phyloP scores from a whole-genome alignment of 192 early-diverging fungal species.

The Coemansia asiatica region DNA sequence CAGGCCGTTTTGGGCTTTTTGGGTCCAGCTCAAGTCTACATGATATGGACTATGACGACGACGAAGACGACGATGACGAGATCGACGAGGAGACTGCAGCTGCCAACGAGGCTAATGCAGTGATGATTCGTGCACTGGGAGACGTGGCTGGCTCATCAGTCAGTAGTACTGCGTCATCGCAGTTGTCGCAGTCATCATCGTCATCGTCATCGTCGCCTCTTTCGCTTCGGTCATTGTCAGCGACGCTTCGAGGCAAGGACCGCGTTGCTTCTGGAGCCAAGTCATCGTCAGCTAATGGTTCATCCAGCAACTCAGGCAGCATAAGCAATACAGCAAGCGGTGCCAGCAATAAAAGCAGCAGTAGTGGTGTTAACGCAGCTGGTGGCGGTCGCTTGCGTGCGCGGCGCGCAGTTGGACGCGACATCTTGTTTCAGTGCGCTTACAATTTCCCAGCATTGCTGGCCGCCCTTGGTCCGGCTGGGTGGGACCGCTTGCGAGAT shows the following conservation, averaged over 20 bases:
- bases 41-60: constrained; percentile 17
- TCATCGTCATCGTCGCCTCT: background rate
- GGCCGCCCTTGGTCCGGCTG: constrained; percentile 22
- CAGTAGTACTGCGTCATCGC: background rate
- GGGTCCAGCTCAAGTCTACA: constrained; percentile 27
- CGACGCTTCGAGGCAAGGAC: background rate
- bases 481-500: constrained; percentile 55
- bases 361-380: background rate
- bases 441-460: constrained; percentile 55
- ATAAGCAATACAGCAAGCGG: too few species aligned
- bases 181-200: background rate
- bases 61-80: constrained; percentile 16
- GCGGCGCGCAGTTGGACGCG: constrained; percentile 30
- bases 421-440: constrained; percentile 50
- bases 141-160: background rate
- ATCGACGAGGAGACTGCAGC: constrained; percentile 9
- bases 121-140: constrained; percentile 12
- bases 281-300: too few species aligned
- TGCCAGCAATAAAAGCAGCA: background rate
- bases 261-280: background rate
- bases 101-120: background rate
- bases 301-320: too few species aligned
- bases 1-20: constrained; percentile 24
- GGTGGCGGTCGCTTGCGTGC: background rate
- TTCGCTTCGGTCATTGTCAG: background rate